These are phyloP conservation scores for Psilocybe tampanensis DNA, from an alignment of 768 basidiomycete species.

Conservation along the genomic window DNA sequence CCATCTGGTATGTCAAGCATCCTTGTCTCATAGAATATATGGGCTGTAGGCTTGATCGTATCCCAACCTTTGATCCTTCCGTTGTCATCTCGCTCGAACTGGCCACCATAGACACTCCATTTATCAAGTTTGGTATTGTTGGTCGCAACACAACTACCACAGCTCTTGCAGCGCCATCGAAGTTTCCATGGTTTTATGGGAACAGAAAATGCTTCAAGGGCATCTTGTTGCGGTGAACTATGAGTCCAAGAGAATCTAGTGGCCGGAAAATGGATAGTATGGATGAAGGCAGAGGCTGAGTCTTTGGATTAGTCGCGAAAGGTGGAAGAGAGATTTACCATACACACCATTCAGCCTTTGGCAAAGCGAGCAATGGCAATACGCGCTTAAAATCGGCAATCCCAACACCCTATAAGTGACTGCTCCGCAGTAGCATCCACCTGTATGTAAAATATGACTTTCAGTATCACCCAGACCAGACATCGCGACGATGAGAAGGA, in stretches of 20 bases:
- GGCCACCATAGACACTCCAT: slow-evolving; percentile 62
- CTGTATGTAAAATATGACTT: slow-evolving; percentile 33
- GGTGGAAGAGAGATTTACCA: background rate
- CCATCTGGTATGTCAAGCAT: slow-evolving; percentile 58
- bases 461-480: background rate
- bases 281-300: slow-evolving; percentile 62
- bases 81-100: slow-evolving; percentile 53
- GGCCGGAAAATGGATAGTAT: slow-evolving; percentile 58
- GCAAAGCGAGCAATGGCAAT: slow-evolving; percentile 74
- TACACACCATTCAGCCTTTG: slow-evolving; percentile 53
- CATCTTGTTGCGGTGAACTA: slow-evolving; percentile 30
- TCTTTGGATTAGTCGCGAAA: background rate
- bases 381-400: slow-evolving; percentile 55
- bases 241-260: slow-evolving; percentile 59
- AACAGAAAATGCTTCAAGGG: slow-evolving; percentile 50
- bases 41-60: slow-evolving; percentile 58
- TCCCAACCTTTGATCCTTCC: slow-evolving; percentile 58
- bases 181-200: slow-evolving; percentile 58
- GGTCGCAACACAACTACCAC: slow-evolving; percentile 56
- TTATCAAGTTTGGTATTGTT: slow-evolving; percentile 49
- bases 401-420: slow-evolving; percentile 50
- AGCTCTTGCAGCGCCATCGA: slow-evolving; percentile 63
- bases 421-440: slow-evolving; percentile 62
- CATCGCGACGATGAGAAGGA: background rate
- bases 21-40: slow-evolving; percentile 69